A percentile compares a stretch with the other conserved stretches of the same genome.
These are phyloP conservation scores for Leonotis leonurus DNA, from an alignment of 257 asterid species.

Conservation along the genomic window DNA sequence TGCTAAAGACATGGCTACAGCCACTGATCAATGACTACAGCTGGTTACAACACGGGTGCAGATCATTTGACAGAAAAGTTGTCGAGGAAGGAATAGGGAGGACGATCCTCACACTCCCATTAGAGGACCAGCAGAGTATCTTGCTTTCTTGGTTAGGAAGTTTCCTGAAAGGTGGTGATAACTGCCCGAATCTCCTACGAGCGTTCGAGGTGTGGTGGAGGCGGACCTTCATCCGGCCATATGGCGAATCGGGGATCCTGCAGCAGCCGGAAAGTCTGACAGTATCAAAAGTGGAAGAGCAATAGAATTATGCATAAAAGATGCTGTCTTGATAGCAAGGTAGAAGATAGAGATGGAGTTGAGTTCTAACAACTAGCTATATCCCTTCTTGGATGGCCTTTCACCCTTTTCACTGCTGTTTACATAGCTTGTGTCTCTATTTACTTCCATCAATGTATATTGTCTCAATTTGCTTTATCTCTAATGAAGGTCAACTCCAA, in stretches of 20 bases:
- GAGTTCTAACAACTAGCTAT: constrained; percentile 7
- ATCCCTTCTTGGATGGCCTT: no score
- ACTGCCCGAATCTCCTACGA: constrained; percentile 79
- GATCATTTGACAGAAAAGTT: constrained; percentile 69
- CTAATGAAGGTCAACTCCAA: not conserved
- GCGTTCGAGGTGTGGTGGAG: constrained; percentile 99
- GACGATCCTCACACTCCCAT: constrained; percentile 75
- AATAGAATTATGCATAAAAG: constrained; percentile 1
- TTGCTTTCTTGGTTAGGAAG: constrained; percentile 72
- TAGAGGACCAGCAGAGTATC: constrained; percentile 82
- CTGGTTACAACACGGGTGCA: constrained; percentile 77
- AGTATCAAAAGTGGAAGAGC: constrained; percentile 24
- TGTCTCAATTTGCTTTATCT: not conserved
- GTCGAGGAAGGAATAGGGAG: constrained; percentile 96
- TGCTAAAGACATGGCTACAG: constrained; percentile 74
- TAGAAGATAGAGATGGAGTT: not conserved
- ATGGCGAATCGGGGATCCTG: constrained; percentile 30
- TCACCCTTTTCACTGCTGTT: constrained; percentile 1
- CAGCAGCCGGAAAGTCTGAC: constrained; percentile 18
- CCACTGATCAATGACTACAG: constrained; percentile 76
- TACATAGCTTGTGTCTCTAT: not conserved
- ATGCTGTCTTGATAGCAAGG: not conserved
- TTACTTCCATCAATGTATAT: constrained; percentile 10
- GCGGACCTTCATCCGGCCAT: constrained; percentile 72
- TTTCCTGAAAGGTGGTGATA: constrained; percentile 74